Percentiles rank a stretch among this genome's conserved stretches.
Evolutionary conservation across 768 basidiomycete species (phyloP).

Genomic region (Phylloporus sp.): DNA sequence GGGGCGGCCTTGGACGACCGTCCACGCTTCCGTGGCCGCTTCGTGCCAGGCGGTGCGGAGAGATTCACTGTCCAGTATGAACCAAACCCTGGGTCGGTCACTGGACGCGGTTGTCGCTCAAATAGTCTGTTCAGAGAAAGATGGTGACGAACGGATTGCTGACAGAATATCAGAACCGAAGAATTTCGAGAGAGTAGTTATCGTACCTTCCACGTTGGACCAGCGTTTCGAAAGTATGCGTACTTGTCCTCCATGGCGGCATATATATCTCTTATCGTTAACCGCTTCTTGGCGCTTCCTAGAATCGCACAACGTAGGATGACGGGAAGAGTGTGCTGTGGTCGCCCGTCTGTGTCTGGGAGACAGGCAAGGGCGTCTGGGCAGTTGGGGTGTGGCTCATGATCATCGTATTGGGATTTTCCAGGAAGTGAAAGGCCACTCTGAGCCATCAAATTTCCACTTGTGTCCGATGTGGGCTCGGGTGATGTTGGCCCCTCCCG

Average conservation of each 20-base stretch:
- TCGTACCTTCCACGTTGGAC: constrained; percentile 79
- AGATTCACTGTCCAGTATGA: constrained; percentile 91
- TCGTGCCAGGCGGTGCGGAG: constrained; percentile 78
- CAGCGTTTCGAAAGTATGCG: constrained; percentile 73
- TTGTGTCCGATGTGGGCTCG: constrained; percentile 33
- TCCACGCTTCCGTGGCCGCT: constrained; percentile 78
- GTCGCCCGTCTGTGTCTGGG: constrained; percentile 71
- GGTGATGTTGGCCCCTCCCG: constrained; percentile 27
- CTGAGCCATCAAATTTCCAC: constrained; percentile 26
- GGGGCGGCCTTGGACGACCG: constrained; percentile 46
- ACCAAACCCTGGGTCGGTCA: constrained; percentile 81
- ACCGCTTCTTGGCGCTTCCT: constrained; percentile 65
- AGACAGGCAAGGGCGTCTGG: constrained; percentile 74
- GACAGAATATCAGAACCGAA: constrained; percentile 7
- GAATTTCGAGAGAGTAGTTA: not conserved
- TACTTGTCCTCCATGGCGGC: constrained; percentile 85
- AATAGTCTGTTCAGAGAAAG: constrained; percentile 78
- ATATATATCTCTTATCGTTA: constrained; percentile 83
- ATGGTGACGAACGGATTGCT: constrained; percentile 89
- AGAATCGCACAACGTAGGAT: constrained; percentile 82
- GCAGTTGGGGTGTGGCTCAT: constrained; percentile 68
- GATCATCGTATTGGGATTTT: constrained; percentile 35
- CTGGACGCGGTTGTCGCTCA: constrained; percentile 75
- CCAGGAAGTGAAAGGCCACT: constrained; percentile 17
- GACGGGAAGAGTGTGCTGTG: constrained; percentile 80